Evolutionary conservation across 129 eudicot genomes (phyloP), one percentile per base, ranked within the genome.

Genomic region (Logfia minima): DNA sequence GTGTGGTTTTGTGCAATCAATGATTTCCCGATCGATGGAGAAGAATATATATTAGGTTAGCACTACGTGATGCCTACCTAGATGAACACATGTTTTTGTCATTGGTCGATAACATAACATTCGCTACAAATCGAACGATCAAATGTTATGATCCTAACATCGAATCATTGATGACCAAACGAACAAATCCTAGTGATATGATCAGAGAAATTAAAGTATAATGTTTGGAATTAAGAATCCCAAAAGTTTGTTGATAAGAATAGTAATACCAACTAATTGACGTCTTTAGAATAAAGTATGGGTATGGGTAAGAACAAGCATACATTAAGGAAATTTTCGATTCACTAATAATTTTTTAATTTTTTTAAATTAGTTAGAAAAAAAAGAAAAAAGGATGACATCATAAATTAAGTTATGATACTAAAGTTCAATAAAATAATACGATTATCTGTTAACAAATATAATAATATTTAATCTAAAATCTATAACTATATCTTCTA

Each of bases 201-300:
- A 63, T 62, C 72, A 79, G 71, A 70, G 39, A 79, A 71, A 71
- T 63, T 61, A 71, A 62, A 13, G 66, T 45, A 71, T 66, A 79
- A 71, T 79, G 82, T 72, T 62, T 2, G 55, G 29, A 24, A 0
- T 24, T 24, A 71, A 62, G 77, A 71, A 79, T 79, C 72, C 23
- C 35, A 29, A 70, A 79, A 79, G 82, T 43, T 71, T 48, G 28
- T 79, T 79, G 72, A 79, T 72, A 71, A 62, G 82, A 79, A 79
- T 48, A 48, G 65, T 31, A 45, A 71, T 37, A 79, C 82, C 48
- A 24, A 24, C 26, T 24, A 61, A 13, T 71, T 79, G 71, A 70
- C 41, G 45, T 60, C 71, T 70, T 28, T 51, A 22, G 71, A 21
- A 59, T 67, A 70, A 78, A 61, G 51, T 39, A 45, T 61, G 72